A percentile compares a stretch with the other conserved stretches of the same genome.
These are phyloP conservation scores for Cyanidiococcus yangmingshanensis DNA, from an alignment of 23 red algal genomes.

Conservation along the genomic window DNA sequence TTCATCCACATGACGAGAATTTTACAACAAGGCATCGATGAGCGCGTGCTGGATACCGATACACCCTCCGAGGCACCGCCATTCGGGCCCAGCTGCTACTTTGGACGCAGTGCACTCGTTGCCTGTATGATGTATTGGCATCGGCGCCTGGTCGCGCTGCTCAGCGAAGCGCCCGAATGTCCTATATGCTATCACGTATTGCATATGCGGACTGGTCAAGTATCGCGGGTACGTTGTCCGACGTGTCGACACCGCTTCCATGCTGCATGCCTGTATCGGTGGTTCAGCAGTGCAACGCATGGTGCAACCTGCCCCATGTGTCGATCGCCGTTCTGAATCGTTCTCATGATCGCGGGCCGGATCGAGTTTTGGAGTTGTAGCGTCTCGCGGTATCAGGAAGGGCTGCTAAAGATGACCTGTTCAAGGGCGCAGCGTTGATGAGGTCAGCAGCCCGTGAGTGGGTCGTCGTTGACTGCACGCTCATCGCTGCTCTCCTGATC, in stretches of 20 bases:
- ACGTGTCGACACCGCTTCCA: constrained; percentile 10
- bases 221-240: constrained; percentile 1
- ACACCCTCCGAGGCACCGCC: not conserved
- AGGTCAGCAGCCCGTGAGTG: too few species aligned
- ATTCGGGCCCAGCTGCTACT: not conserved
- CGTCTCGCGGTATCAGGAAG: too few species aligned
- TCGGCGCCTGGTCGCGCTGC: not conserved
- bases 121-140: not conserved
- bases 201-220: constrained; percentile 2
- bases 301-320: constrained; percentile 10
- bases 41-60: not conserved
- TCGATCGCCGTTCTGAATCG: constrained; percentile 17
- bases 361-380: too few species aligned
- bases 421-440: too few species aligned
- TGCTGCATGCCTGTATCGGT: constrained; percentile 15
- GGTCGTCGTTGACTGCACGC: too few species aligned
- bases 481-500: too few species aligned
- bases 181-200: constrained; percentile 2
- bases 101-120: not conserved
- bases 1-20: constrained; percentile 5
- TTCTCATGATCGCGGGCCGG: too few species aligned
- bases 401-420: too few species aligned
- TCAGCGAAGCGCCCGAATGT: constrained; percentile 9
- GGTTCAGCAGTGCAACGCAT: constrained; percentile 1
- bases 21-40: not conserved